These are phyloP conservation scores for Ceratocystis cacaofunesta DNA, from an alignment of 2,329 filamentous ascomycete species.

Conservation along the genomic window DNA sequence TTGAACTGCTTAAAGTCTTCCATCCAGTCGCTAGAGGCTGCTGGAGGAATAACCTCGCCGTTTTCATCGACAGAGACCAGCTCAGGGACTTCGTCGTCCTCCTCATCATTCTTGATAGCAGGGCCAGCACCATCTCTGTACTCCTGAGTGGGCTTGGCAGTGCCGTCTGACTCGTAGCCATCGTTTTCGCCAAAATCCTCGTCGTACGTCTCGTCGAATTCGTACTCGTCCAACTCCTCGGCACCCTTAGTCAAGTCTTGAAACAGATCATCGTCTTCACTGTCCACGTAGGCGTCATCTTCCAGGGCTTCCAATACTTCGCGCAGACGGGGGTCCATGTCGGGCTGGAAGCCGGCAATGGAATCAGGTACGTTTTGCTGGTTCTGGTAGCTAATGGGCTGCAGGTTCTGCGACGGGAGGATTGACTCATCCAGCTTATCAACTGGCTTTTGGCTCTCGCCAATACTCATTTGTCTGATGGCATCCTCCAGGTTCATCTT, in stretches of 20 bases:
- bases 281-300: constrained; percentile 84
- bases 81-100: constrained; percentile 30
- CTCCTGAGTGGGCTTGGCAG: constrained; percentile 57
- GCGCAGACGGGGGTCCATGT: constrained; percentile 87
- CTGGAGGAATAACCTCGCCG: constrained; percentile 27
- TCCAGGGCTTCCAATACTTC: constrained; percentile 89
- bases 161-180: constrained; percentile 91
- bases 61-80: constrained; percentile 36
- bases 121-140: constrained; percentile 28
- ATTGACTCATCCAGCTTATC: constrained; percentile 59
- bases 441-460: constrained; percentile 30
- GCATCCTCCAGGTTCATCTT: constrained; percentile 75
- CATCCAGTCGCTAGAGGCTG: constrained; percentile 68
- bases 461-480: constrained; percentile 45
- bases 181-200: constrained; percentile 40
- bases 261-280: constrained; percentile 77
- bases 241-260: constrained; percentile 53
- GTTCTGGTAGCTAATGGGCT: constrained; percentile 68
- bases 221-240: constrained; percentile 59
- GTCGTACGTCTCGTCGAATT: constrained; percentile 56
- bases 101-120: constrained; percentile 8
- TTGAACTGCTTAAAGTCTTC: constrained; percentile 92
- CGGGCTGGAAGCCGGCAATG: constrained; percentile 85
- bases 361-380: constrained; percentile 87
- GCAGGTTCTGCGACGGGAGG: constrained; percentile 64